Evolutionary conservation across 257 asterid species (phyloP).

Genomic region (Phtheirospermum japonicum): DNA sequence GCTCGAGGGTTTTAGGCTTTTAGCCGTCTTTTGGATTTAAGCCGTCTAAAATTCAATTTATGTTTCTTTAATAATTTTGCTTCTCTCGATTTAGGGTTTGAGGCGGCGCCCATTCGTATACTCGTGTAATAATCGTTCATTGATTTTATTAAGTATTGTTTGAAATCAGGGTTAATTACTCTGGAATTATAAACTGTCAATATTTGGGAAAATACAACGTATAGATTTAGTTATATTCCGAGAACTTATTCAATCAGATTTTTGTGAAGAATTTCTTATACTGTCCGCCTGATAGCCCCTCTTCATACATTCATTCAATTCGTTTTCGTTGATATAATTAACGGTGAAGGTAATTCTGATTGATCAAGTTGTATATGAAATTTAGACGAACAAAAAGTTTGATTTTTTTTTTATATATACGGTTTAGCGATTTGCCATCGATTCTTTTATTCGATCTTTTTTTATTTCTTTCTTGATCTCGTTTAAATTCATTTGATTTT

Average conservation of each 20-base stretch:
- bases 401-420: neutral
- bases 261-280: slow-evolving; percentile 17
- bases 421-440: slow-evolving; percentile 6
- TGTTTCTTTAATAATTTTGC: neutral
- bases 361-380: no score
- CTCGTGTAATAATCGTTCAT: slow-evolving; percentile 4
- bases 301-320: slow-evolving; percentile 5
- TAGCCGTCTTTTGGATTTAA: slow-evolving; percentile 36
- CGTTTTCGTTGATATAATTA: neutral
- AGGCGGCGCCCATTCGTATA: slow-evolving; percentile 33
- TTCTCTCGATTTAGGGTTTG: slow-evolving; percentile 30
- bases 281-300: neutral
- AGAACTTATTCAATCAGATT: slow-evolving; percentile 24
- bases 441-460: neutral
- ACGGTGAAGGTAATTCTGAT: neutral
- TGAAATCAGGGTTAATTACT: no score
- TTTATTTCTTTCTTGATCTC: neutral
- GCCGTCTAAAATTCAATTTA: slow-evolving; percentile 17
- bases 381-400: no score
- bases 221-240: slow-evolving; percentile 8
- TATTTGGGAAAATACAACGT: neutral
- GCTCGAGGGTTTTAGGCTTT: slow-evolving; percentile 29
- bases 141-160: neutral
- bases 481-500: neutral
- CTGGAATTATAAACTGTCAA: neutral